A percentile compares a stretch with the other conserved stretches of the same genome.
Conservation (phyloP, 768 basidiomycete genomes). For the Rhodotorula toruloides region DNA sequence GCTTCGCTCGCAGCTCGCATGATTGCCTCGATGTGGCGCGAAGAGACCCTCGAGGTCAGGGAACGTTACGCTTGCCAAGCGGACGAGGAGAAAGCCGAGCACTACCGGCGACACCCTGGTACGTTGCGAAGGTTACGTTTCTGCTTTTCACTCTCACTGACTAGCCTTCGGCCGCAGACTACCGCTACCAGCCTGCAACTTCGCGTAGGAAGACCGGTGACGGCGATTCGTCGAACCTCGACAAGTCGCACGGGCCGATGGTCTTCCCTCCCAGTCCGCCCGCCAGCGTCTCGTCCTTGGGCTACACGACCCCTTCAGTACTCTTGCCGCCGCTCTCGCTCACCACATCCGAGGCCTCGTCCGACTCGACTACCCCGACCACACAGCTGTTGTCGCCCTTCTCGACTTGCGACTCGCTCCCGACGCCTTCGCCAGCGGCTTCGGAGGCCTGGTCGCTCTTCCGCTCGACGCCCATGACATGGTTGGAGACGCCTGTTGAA, state of each 20-base stretch:
- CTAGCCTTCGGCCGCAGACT: background rate
- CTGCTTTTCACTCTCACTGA: background rate
- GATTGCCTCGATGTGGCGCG: constrained; percentile 63
- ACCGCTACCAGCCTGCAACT: background rate
- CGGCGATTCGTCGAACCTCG: background rate
- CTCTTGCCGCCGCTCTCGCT: too few relatives aligned
- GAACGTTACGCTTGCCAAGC: constrained; percentile 22
- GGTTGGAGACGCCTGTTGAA: background rate
- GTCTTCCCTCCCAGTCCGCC: background rate
- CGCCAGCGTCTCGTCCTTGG: too few relatives aligned
- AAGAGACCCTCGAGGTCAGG: constrained; percentile 51
- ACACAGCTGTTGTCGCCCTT: too few relatives aligned
- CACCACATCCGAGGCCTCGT: too few relatives aligned
- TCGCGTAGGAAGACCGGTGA: background rate
- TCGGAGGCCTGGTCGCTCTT: constrained; percentile 4
- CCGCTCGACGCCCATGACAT: background rate
- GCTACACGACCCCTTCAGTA: too few relatives aligned
- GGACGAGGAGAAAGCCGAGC: constrained; percentile 16
- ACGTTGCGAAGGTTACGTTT: background rate
- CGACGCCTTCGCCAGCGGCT: background rate
- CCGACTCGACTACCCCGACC: background rate
- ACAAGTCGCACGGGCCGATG: background rate
- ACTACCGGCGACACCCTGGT: constrained; percentile 24
- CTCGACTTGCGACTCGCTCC: background rate
- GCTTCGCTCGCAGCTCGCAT: constrained; percentile 48